A percentile compares a stretch with the other conserved stretches of the same genome.
phyloP scores from a whole-genome alignment of 73 alveolate species.

The Paramecium sexaurelia region DNA sequence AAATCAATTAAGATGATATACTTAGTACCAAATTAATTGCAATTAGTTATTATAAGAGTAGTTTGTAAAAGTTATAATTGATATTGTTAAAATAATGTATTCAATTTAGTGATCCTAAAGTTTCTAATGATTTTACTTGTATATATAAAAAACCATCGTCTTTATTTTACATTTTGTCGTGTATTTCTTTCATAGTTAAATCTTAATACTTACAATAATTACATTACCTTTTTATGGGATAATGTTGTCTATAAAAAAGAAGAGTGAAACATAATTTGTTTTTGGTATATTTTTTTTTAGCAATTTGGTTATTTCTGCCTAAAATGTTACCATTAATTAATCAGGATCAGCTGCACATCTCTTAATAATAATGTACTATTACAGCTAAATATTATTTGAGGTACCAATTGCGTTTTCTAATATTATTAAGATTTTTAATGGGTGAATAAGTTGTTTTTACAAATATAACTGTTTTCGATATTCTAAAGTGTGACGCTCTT shows the following conservation, averaged over 20 bases:
- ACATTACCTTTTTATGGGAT: neutral
- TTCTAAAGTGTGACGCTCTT: neutral
- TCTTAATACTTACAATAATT: neutral
- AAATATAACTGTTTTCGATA: neutral
- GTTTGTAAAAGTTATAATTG: too few species aligned
- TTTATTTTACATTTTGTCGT: neutral
- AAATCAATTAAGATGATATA: too few species aligned
- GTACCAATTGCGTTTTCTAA: neutral
- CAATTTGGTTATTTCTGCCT: neutral
- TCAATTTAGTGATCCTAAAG: neutral
- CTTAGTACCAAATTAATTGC: too few species aligned
- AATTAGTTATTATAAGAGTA: too few species aligned
- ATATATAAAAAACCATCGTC: neutral
- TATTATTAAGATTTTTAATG: neutral
- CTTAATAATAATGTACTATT: neutral
- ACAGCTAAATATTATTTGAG: too few species aligned
- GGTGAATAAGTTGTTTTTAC: neutral
- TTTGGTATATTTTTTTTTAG: neutral
- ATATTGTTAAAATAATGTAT: too few species aligned
- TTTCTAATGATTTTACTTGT: neutral
- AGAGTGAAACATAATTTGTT: neutral
- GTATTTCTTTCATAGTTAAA: neutral
- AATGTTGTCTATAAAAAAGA: neutral
- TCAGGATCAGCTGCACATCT: neutral
- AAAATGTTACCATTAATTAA: neutral